Percentiles rank a stretch among this genome's conserved stretches.
These are phyloP conservation scores for Silene vulgaris DNA, from an alignment of 179 eudicot genomes.

Conservation along the genomic window DNA sequence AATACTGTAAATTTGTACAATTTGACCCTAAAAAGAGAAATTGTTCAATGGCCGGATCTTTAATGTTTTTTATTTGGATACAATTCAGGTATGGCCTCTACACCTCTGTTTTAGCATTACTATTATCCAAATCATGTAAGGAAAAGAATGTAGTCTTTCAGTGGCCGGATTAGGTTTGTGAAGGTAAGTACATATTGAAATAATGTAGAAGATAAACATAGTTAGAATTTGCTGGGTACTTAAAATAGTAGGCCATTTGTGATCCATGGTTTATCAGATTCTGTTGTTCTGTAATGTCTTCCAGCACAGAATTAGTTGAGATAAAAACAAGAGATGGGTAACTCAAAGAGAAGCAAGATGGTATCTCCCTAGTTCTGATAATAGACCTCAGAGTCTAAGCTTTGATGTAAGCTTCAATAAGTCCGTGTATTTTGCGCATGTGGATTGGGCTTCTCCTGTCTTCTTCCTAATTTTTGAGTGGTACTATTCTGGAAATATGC, in stretches of 20 bases:
- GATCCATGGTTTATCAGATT: background rate
- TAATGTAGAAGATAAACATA: background rate
- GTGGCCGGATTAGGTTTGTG: background rate
- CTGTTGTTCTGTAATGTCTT: background rate
- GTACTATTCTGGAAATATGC: background rate
- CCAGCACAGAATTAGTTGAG: background rate
- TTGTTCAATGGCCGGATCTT: background rate
- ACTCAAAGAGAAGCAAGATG: background rate
- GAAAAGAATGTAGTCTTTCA: background rate
- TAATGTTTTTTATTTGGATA: conserved; percentile 1
- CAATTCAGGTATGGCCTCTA: background rate
- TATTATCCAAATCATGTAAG: background rate
- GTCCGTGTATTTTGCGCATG: background rate
- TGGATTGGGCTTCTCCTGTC: background rate
- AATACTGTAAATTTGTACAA: conserved; percentile 7
- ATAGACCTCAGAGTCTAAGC: background rate
- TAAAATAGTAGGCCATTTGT: background rate
- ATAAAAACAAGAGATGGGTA: background rate
- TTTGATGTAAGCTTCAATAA: background rate
- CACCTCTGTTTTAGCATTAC: background rate
- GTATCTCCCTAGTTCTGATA: background rate
- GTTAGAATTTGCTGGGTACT: background rate
- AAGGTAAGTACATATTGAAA: background rate
- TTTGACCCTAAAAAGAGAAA: background rate
- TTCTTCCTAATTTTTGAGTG: background rate